phyloP scores from a whole-genome alignment of 495 filamentous ascomycete genomes.

The Aspergillus haitiensis region DNA sequence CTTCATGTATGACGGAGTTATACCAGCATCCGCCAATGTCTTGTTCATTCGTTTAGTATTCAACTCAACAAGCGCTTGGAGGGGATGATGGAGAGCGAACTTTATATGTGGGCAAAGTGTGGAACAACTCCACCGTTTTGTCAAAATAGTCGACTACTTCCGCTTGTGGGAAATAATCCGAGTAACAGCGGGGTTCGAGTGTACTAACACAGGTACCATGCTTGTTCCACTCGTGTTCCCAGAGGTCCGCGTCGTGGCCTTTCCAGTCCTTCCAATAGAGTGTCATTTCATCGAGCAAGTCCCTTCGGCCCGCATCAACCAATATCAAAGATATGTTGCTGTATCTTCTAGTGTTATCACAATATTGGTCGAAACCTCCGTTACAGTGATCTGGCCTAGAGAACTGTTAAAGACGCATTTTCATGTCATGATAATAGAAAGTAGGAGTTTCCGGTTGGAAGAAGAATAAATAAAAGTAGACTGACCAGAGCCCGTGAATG shows the following conservation, averaged over 20 bases:
- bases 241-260: slow-evolving; percentile 67
- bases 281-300: slow-evolving; percentile 71
- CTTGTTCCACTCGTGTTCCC: slow-evolving; percentile 88
- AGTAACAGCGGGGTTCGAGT: slow-evolving; percentile 72
- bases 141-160: slow-evolving; percentile 64
- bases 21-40: slow-evolving; percentile 50
- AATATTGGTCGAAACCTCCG: slow-evolving; percentile 74
- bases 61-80: not conserved
- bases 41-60: slow-evolving; percentile 17
- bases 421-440: not conserved
- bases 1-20: slow-evolving; percentile 44
- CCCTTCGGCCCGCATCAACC: slow-evolving; percentile 56
- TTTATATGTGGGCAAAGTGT: slow-evolving; percentile 45
- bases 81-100: slow-evolving; percentile 26
- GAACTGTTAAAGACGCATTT: slow-evolving; percentile 5
- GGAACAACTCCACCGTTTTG: slow-evolving; percentile 54
- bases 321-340: slow-evolving; percentile 70
- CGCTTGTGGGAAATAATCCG: slow-evolving; percentile 58
- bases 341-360: slow-evolving; percentile 66
- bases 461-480: not conserved
- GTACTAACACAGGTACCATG: slow-evolving; percentile 67
- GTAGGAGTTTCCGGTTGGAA: no score
- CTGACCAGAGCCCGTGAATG: slow-evolving; percentile 79
- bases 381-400: slow-evolving; percentile 80
- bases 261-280: slow-evolving; percentile 72